These are phyloP conservation scores for Xenosphaeropsis pyriputrescens DNA, from an alignment of 2,329 filamentous ascomycete genomes.

Conservation along the genomic window DNA sequence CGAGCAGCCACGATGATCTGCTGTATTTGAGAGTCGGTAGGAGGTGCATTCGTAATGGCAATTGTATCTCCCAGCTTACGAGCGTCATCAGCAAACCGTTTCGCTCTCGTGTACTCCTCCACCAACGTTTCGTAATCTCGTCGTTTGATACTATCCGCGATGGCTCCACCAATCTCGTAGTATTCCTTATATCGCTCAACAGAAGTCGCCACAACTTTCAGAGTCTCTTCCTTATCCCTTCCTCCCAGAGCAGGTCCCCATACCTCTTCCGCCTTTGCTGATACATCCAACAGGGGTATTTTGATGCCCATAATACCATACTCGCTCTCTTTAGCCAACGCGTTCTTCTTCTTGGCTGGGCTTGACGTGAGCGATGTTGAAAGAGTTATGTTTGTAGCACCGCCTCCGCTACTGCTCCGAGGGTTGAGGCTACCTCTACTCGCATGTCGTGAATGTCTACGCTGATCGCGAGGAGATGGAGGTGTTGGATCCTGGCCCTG, in stretches of 20 bases:
- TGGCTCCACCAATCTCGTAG: slow-evolving; percentile 63
- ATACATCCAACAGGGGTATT: slow-evolving; percentile 72
- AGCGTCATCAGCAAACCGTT: slow-evolving; percentile 67
- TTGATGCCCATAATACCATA: slow-evolving; percentile 85
- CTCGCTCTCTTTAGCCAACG: slow-evolving; percentile 81
- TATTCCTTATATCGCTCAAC: slow-evolving; percentile 70
- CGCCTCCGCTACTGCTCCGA: slow-evolving; percentile 21
- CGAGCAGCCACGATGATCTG: slow-evolving; percentile 77
- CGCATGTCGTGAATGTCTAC: slow-evolving; percentile 21
- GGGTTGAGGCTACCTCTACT: slow-evolving; percentile 19
- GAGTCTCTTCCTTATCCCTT: slow-evolving; percentile 74
- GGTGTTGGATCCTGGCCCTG: slow-evolving; percentile 35
- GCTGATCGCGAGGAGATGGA: slow-evolving; percentile 11
- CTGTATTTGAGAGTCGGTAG: slow-evolving; percentile 70
- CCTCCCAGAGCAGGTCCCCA: slow-evolving; percentile 92
- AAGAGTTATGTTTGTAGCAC: slow-evolving; percentile 11
- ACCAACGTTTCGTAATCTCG: slow-evolving; percentile 82
- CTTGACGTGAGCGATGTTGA: slow-evolving; percentile 21
- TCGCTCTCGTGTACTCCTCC: slow-evolving; percentile 75
- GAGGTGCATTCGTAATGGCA: slow-evolving; percentile 33
- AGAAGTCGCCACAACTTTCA: slow-evolving; percentile 63
- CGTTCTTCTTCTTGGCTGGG: slow-evolving; percentile 59
- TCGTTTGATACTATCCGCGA: slow-evolving; percentile 76
- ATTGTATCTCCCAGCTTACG: slow-evolving; percentile 47
- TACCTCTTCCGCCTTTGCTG: slow-evolving; percentile 88